Evolutionary conservation across 2,329 filamentous ascomycete species (phyloP), one percentile per base, ranked within the genome.

Genomic region (Knoxdaviesia proteae): DNA sequence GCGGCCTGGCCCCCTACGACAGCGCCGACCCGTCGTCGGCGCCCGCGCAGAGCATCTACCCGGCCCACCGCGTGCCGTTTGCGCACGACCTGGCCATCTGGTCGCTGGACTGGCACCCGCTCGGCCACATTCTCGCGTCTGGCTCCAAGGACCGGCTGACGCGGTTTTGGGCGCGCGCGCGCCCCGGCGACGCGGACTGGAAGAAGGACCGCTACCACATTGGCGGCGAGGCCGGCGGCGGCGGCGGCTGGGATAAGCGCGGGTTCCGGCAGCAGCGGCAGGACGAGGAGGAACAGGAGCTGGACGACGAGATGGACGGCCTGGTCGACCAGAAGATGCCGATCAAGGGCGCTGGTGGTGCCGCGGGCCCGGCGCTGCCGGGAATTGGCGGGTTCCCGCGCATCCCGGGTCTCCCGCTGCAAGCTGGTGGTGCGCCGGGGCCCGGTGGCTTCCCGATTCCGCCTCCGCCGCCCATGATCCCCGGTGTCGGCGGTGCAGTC

Each of bases 61-160:
- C 90, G 2, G 84, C 86, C 4, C 88, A 96, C 63, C 80, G 77
- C 53, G 63, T 94, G 33, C 75, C 81, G 6, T 88, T 79, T 54
- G 90, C 90, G 0, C 90, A 98, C 57, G 83, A 93, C 51, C 92
- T 87, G 56, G 84, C 86, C 11, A 90, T 98, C 49, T 98, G 90
- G 90, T 93, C 87, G 11, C 71, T 98, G 41, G 87, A 94, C 62
- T 98, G 90, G 87, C 90, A 98, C 56, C 90, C 90, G 1, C 69
- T 96, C 0, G 90, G 90, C 32, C 90, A 98, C 55, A 88, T 98
- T 48, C 71, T 98, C 6, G 87, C 87, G 1, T 93, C 88, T 2
- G 90, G 90, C 8, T 94, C 87, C 7, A 96, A 98, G 58, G 90
- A 98, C 58, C 80, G 90, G 36, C 87, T 94, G 47, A 96, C 90